A percentile compares a stretch with the other conserved stretches of the same genome.
phyloP scores from a whole-genome alignment of 2,329 filamentous ascomycete species.

The Kalaharituber pfeilii region DNA sequence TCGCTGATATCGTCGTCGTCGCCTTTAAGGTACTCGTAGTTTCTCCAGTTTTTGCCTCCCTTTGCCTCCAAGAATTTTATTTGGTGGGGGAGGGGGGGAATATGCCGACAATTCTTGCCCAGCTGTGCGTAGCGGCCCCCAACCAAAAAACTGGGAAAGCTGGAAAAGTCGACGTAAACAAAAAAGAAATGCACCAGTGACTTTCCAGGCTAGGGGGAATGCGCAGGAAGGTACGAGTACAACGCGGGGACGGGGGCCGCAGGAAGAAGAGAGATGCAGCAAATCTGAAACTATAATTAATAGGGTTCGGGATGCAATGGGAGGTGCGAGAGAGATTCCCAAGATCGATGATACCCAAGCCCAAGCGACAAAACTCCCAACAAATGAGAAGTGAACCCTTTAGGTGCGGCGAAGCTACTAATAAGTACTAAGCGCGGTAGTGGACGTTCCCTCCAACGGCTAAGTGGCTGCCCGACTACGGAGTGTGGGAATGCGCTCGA shows the following conservation, averaged over 20 bases:
- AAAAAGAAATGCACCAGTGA: background rate
- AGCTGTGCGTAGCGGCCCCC: background rate
- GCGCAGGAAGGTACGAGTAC: background rate
- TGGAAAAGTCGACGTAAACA: background rate
- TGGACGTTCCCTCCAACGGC: too few relatives aligned
- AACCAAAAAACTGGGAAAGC: background rate
- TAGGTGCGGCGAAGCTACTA: too few relatives aligned
- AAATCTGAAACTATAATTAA: background rate
- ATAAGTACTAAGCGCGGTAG: too few relatives aligned
- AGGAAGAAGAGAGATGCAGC: background rate
- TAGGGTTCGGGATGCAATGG: background rate
- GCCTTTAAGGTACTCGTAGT: background rate
- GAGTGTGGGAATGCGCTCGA: too few relatives aligned
- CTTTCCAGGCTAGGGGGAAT: background rate
- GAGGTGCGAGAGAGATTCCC: background rate
- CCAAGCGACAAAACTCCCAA: background rate
- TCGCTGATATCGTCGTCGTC: background rate
- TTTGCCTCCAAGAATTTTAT: too few relatives aligned
- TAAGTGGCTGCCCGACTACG: too few relatives aligned
- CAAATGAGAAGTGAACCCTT: too few relatives aligned
- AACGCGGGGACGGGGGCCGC: background rate
- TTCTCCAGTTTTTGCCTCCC: too few relatives aligned
- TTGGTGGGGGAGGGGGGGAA: too few relatives aligned
- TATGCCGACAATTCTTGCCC: background rate
- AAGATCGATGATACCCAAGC: background rate